phyloP scores from a whole-genome alignment of 257 asterid genomes.

The Primulina huaijiensis region DNA sequence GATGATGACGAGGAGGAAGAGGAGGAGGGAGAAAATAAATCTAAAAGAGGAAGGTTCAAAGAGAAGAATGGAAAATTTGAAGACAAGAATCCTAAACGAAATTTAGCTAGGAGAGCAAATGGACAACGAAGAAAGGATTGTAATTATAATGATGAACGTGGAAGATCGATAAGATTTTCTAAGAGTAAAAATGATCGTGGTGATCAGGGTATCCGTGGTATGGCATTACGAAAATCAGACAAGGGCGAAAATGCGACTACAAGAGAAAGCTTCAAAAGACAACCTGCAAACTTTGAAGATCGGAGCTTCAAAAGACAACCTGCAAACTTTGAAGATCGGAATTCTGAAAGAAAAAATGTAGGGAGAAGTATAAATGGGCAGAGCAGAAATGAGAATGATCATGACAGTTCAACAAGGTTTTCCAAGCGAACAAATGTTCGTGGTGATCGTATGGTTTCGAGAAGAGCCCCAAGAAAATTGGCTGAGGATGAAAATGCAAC shows the following conservation, averaged over 20 bases:
- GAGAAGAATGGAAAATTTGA: constrained; percentile 16
- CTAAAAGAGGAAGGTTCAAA: constrained; percentile 22
- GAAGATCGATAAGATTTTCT: constrained; percentile 1
- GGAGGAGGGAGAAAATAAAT: constrained; percentile 25
- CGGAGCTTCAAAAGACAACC: not conserved
- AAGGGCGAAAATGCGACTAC: not conserved
- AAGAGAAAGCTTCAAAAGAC: not conserved
- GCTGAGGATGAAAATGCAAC: constrained; percentile 18
- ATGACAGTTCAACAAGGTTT: not conserved
- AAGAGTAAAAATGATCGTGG: not conserved
- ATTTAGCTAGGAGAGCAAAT: constrained; percentile 18
- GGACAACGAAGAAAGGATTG: constrained; percentile 14
- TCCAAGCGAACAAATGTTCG: not conserved
- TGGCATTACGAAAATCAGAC: not conserved
- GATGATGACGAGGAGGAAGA: constrained; percentile 34
- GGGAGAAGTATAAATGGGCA: not conserved
- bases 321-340: not conserved
- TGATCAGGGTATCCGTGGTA: not conserved
- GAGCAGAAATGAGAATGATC: not conserved
- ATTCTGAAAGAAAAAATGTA: not conserved
- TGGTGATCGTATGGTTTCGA: not conserved
- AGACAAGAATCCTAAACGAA: constrained; percentile 11
- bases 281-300: not conserved
- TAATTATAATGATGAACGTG: not conserved
- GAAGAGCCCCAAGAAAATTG: not conserved